Evolutionary conservation across 768 basidiomycete species (phyloP).

Genomic region (Hygrocybe coccinea): DNA sequence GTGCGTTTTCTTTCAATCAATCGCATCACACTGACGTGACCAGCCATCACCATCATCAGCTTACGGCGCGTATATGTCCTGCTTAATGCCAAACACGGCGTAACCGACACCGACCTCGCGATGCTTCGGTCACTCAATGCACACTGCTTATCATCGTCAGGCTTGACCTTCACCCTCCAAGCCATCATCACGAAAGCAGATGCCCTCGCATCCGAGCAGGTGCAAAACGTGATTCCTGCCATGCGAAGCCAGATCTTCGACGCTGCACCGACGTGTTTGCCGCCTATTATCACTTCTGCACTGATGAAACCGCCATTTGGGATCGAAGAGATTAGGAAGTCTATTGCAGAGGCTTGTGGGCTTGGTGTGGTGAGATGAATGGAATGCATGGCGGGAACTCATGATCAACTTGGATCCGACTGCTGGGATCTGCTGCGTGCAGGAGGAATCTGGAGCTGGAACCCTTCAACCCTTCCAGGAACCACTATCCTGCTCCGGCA

Average conservation of each 20-base stretch:
- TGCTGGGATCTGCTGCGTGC: too few relatives aligned
- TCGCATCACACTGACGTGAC: not conserved
- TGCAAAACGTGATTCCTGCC: slow-evolving; percentile 33
- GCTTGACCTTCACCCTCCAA: slow-evolving; percentile 56
- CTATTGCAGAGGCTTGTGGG: slow-evolving; percentile 58
- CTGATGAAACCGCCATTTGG: slow-evolving; percentile 50
- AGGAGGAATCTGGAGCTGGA: too few relatives aligned
- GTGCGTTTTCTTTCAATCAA: slow-evolving; percentile 36
- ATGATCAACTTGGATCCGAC: too few relatives aligned
- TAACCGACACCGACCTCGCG: slow-evolving; percentile 50
- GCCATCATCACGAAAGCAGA: slow-evolving; percentile 72
- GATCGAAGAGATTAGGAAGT: slow-evolving; percentile 50
- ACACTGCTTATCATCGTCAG: slow-evolving; percentile 33
- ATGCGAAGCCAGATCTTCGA: slow-evolving; percentile 52
- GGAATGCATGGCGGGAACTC: too few relatives aligned
- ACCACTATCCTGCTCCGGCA: too few relatives aligned
- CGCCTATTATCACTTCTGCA: slow-evolving; percentile 56
- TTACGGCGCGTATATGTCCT: slow-evolving; percentile 67
- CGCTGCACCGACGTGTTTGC: slow-evolving; percentile 56
- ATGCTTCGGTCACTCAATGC: slow-evolving; percentile 57
- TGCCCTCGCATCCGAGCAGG: slow-evolving; percentile 35
- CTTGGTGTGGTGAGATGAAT: slow-evolving; percentile 15
- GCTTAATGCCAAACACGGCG: slow-evolving; percentile 61
- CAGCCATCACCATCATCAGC: slow-evolving; percentile 32
- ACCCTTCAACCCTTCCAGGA: too few relatives aligned